Evolutionary conservation across 2,329 filamentous ascomycete genomes (phyloP), one percentile per base, ranked within the genome.

Genomic region (Exophiala sp.): DNA sequence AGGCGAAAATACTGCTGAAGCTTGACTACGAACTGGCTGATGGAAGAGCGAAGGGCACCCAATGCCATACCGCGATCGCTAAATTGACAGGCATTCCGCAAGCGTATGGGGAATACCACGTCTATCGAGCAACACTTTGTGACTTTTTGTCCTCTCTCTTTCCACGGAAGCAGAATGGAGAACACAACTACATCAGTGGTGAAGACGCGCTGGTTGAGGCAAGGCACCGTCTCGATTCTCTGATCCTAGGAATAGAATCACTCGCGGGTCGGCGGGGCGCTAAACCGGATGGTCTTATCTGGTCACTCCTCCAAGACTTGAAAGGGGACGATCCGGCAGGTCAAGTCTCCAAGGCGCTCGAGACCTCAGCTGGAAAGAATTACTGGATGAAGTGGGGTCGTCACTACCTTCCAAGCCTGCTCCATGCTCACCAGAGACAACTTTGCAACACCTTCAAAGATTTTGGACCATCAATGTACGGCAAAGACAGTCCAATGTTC

Each of bases 401-500:
- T 4, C 81, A 85, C 65, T 86, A 81, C 64, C 73, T 85, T 5
- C 77, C 77, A 0, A 80, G 78, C 5, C 70, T 84, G 1, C 76
- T 78, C 21, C 75, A 78, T 55, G 81, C 82, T 0, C 80, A 86
- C 60, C 70, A 72, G 1, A 72, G 75, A 20, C 83, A 85, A 65
- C 68, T 78, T 8, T 83, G 82, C 70, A 84, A 83, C 64, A 79
- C 78, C 0, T 85, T 84, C 75, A 83, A 84, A 62, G 83, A 85
- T 55, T 70, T 77, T 0, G 82, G 82, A 0, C 79, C 82, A 3
- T 72, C 80, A 5, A 71, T 75, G 57, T 85, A 84, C 60, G 76
- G 80, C 12, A 61, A 62, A 0, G 64, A 73, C 1, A 82, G 78
- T 47, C 72, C 75, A 0, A 69, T 84, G 2, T 85, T 86, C 63